A percentile compares a stretch with the other conserved stretches of the same genome.
These are phyloP conservation scores for Mycosphaerelloides madeirae DNA, from an alignment of 2,329 filamentous ascomycete species.

Conservation along the genomic window DNA sequence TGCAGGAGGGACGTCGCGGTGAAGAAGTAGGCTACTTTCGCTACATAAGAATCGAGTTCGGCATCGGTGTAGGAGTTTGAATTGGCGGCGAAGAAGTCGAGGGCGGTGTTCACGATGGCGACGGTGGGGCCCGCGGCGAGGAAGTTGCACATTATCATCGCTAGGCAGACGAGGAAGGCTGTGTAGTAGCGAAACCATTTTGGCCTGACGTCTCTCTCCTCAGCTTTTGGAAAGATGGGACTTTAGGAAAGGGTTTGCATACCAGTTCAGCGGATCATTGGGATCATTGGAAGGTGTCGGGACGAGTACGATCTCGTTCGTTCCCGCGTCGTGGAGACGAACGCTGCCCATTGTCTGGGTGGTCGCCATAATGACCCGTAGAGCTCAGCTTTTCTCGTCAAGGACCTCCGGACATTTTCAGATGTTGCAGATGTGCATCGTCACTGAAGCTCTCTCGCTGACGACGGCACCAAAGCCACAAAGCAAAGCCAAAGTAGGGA, in stretches of 20 bases:
- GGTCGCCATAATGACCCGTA: no score
- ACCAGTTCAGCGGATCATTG: slow-evolving; percentile 49
- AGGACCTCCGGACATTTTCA: no score
- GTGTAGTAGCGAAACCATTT: slow-evolving; percentile 49
- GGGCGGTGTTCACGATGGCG: slow-evolving; percentile 46
- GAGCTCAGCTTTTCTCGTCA: no score
- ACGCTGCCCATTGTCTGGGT: slow-evolving; percentile 9
- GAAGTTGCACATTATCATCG: slow-evolving; percentile 56
- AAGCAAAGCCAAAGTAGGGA: no score
- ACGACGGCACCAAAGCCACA: no score
- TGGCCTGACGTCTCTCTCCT: slow-evolving; percentile 15
- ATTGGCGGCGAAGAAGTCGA: slow-evolving; percentile 43
- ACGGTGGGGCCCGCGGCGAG: slow-evolving; percentile 53
- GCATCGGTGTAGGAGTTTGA: slow-evolving; percentile 22
- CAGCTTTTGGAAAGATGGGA: background rate
- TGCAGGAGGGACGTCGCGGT: slow-evolving; percentile 49
- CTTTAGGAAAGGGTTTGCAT: slow-evolving; percentile 25
- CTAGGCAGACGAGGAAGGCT: slow-evolving; percentile 47
- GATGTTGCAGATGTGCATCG: no score
- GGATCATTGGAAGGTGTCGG: slow-evolving; percentile 48
- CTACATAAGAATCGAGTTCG: slow-evolving; percentile 30
- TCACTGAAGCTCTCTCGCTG: no score
- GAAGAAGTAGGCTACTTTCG: slow-evolving; percentile 51
- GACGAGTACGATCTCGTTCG: slow-evolving; percentile 44
- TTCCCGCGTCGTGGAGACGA: slow-evolving; percentile 12